Conservation (phyloP, 2,329 filamentous ascomycete species). For the Daldinia sp. region DNA sequence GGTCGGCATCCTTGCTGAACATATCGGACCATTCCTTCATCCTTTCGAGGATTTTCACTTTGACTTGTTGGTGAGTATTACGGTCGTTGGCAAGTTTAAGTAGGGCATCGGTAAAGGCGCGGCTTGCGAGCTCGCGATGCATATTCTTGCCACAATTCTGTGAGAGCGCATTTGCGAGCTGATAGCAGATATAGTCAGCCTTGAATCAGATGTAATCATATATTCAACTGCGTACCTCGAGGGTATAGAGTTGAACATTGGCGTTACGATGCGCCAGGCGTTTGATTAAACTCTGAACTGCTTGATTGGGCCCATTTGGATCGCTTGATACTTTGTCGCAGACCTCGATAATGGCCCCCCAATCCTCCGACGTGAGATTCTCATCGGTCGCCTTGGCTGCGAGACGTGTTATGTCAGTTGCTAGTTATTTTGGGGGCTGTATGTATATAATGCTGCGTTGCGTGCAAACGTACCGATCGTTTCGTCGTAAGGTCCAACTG, state of each 20-base stretch:
- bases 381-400: constrained; percentile 87
- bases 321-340: constrained; percentile 67
- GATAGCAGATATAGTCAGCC: constrained; percentile 16
- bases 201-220: neutral
- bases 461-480: constrained; percentile 60
- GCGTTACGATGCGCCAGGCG: constrained; percentile 91
- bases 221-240: constrained; percentile 67
- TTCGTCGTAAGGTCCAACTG: constrained; percentile 66
- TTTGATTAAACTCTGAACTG: constrained; percentile 89
- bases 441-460: constrained; percentile 39
- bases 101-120: constrained; percentile 93
- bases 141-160: constrained; percentile 90
- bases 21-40: constrained; percentile 98
- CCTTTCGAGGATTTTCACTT: constrained; percentile 93
- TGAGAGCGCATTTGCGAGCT: constrained; percentile 89
- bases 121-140: constrained; percentile 88
- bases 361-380: constrained; percentile 87
- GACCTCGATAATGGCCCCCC: constrained; percentile 70
- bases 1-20: constrained; percentile 87
- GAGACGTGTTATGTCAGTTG: constrained; percentile 25
- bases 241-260: constrained; percentile 94
- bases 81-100: constrained; percentile 90
- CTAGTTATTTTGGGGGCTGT: constrained; percentile 6
- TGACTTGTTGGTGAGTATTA: constrained; percentile 96
- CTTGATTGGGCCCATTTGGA: constrained; percentile 76